Evolutionary conservation across 352 stramenopile genomes (phyloP), one percentile per base, ranked within the genome.

Genomic region (Thraustochytrium striatum): DNA sequence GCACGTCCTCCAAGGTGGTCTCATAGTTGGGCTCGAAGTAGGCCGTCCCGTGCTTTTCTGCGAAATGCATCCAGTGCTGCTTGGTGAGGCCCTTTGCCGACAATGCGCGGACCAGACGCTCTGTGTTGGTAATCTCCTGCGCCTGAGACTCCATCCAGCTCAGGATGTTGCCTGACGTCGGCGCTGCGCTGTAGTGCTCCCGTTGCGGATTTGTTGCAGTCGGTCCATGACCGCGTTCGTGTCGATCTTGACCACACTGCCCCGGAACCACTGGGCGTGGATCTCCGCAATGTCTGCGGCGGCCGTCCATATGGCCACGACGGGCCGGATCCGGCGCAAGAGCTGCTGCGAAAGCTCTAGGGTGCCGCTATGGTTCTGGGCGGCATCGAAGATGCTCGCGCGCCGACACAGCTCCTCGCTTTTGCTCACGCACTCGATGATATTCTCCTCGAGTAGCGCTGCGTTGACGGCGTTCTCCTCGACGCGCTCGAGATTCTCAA

Each of bases 1-100:
- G 0, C 41, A 75, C 65, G 8, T 72, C 50, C 25, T 75, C 65
- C n/a, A 75, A 32, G 8, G 65, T 47, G 7, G 65, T 43, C 3
- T 75, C 65, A 32, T 70, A 75, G 9, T 39, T 75, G 7, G 65
- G 65, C 65, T 75, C 21, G 25, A 75, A 75, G 19, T 55, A 36
- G 2, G 32, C 16, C 25, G 52, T 38, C 32, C 25, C 21, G 35
- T 61, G 44, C 39, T 35, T 39, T 21, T 58, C 65, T 7, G 65
- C 32, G 30, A 75, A 75, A 5, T 70, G 7, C 7, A 41, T 38
- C 65, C 65, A 75, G 52, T 75, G 65, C 1, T 61, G 32, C 21
- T 61, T 30, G 33, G 58, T 39, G 3, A 75, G 50, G 16, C 65
- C 65, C 11, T 38, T 39, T 9, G 52, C 28, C 13, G 65, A 55